Evolutionary conservation across 768 basidiomycete species (phyloP), one percentile per base, ranked within the genome.

Genomic region (Hericium rajendrae): DNA sequence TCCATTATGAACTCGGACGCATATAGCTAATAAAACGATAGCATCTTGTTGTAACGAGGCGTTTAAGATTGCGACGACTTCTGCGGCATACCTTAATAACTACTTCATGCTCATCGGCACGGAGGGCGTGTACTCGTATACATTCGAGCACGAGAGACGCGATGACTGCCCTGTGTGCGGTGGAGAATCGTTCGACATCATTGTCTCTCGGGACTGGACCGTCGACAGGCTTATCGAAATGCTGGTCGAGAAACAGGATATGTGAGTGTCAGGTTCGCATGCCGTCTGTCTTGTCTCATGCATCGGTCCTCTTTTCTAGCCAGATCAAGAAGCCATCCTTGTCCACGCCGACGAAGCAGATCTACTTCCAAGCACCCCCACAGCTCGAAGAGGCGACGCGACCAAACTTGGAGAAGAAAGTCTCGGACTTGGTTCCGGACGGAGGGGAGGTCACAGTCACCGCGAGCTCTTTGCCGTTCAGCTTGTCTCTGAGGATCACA

Each of bases 31-130:
- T 22, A 6, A 24, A 39, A 12, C 38, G 38, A 24, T 60, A 90
- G 95, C 95, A 40, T 89, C 94, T 2, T 98, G 95, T 73, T 98
- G 95, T 67, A 98, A 97, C 65, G 97, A 99, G 72, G 97, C 97
- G 15, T 95, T 99, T 78, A 99, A 99, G 73, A 92, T 99, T 58
- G 94, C 92, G 22, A 98, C 97, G 0, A 91, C 85, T 61, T 91
- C 91, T 22, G 95, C 94, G 0, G 91, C 94, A 4, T 95, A 85
- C 68, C 77, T 99, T 55, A 90, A 95, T 72, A 97, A 97, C 69
- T 99, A 98, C 69, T 97, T 98, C 72, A 93, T 97, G 94, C 80
- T 98, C 57, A 93, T 94, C 59, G 97, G 97, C 38, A 97, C 93
- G 9, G 94, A 97, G 54, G 88, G 92, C 22, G 82, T 98, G 10